phyloP scores from a whole-genome alignment of 2,329 filamentous ascomycete species.

The Phialophora tarda region DNA sequence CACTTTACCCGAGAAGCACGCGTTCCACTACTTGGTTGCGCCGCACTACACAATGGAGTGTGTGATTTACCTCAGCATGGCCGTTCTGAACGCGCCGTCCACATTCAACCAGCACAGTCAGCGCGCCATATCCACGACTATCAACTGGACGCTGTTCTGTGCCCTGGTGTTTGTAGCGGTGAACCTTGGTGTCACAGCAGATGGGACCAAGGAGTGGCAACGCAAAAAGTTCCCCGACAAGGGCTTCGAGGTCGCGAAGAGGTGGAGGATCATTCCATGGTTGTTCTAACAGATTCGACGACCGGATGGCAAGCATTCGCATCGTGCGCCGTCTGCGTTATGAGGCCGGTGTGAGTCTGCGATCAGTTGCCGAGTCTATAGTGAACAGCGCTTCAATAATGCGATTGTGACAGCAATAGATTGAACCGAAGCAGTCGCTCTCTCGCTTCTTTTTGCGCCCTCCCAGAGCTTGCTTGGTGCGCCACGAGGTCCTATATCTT shows the following conservation, averaged over 20 bases:
- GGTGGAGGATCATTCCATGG: slow-evolving; percentile 30
- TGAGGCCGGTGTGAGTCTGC: background rate
- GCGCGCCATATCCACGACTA: slow-evolving; percentile 39
- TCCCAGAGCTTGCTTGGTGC: background rate
- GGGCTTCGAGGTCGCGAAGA: slow-evolving; percentile 17
- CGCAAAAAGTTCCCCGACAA: slow-evolving; percentile 64
- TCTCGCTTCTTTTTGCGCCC: background rate
- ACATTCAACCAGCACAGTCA: slow-evolving; percentile 48
- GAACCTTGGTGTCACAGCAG: slow-evolving; percentile 82
- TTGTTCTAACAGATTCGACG: background rate
- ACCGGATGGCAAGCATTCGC: background rate
- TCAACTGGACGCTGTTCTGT: slow-evolving; percentile 76
- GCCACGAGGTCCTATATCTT: background rate
- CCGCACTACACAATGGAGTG: slow-evolving; percentile 94
- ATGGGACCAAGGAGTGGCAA: slow-evolving; percentile 81
- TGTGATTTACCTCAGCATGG: slow-evolving; percentile 78
- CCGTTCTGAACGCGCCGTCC: slow-evolving; percentile 72
- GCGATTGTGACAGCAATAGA: background rate
- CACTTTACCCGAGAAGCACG: slow-evolving; percentile 73
- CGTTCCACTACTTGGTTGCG: slow-evolving; percentile 76
- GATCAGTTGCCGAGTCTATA: background rate
- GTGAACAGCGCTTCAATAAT: background rate
- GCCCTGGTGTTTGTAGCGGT: slow-evolving; percentile 74
- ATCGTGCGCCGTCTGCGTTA: background rate
- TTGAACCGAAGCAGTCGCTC: background rate